phyloP scores from a whole-genome alignment of 2,329 filamentous ascomycete species.

The Colletotrichum eremochloae region DNA sequence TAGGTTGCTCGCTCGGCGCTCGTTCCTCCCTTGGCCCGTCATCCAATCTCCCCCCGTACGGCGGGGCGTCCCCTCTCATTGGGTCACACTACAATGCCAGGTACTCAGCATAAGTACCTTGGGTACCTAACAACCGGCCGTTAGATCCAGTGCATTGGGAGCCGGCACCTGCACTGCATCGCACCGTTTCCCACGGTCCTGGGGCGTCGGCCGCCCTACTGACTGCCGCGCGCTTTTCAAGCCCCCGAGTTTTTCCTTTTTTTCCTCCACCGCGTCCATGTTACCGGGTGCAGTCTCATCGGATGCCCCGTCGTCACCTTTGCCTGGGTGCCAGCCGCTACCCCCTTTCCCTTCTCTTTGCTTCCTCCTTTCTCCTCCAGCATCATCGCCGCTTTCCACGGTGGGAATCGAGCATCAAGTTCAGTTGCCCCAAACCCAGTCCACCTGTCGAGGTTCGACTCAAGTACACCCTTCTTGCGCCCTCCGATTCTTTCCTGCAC shows the following conservation, averaged over 20 bases:
- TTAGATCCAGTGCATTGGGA: conserved; percentile 33
- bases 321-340: too few relatives aligned
- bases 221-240: conserved; percentile 14
- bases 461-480: not conserved
- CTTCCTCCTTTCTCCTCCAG: not conserved
- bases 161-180: not conserved
- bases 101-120: too few relatives aligned
- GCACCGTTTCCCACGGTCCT: conserved; percentile 36
- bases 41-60: conserved; percentile 37
- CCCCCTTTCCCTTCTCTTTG: not conserved
- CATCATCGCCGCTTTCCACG: not conserved
- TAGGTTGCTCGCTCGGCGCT: conserved; percentile 15
- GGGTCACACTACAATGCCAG: too few relatives aligned
- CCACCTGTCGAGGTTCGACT: not conserved
- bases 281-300: conserved; percentile 8
- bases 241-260: not conserved
- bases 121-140: conserved; percentile 6
- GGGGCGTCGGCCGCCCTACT: not conserved
- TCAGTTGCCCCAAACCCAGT: not conserved
- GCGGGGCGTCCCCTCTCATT: not conserved
- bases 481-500: conserved; percentile 5
- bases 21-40: conserved; percentile 33
- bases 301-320: not conserved
- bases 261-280: conserved; percentile 1
- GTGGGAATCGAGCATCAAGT: not conserved